Conservation (phyloP, 768 basidiomycete genomes). For the Xanthoconium stramineum region DNA sequence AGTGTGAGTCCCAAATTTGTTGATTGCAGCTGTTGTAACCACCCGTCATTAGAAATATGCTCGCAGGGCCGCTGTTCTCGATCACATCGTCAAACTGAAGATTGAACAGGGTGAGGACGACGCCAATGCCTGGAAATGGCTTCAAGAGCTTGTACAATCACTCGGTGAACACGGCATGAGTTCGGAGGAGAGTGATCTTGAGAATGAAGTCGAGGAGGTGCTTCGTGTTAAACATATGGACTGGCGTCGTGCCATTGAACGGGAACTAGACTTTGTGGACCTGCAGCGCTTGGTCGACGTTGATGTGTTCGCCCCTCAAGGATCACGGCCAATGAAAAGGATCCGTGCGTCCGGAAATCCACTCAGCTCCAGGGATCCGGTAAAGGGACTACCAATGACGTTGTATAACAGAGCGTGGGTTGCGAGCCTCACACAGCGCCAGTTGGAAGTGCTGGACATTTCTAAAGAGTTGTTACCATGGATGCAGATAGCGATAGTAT, state of each 20-base stretch:
- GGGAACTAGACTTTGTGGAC: background rate
- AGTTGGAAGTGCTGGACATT: background rate
- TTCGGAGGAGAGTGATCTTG: slow-evolving; percentile 8
- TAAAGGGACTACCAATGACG: background rate
- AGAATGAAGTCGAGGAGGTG: background rate
- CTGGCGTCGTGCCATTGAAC: background rate
- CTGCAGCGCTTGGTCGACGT: background rate
- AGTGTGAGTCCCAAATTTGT: background rate
- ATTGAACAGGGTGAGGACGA: background rate
- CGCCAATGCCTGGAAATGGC: slow-evolving; percentile 4
- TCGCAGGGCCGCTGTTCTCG: background rate
- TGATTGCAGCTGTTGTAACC: background rate
- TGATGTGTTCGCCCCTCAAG: background rate
- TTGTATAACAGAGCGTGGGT: background rate
- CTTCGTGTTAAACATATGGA: background rate
- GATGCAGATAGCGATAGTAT: background rate
- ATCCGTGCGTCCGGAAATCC: background rate
- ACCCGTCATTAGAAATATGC: background rate
- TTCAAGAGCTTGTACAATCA: background rate
- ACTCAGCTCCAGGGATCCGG: background rate
- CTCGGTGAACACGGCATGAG: slow-evolving; percentile 14
- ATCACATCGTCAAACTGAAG: background rate
- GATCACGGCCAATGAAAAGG: background rate
- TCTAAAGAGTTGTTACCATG: background rate
- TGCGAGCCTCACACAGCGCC: background rate